Evolutionary conservation across 352 stramenopile genomes (phyloP).

Genomic region (Phytopythium boreale): DNA sequence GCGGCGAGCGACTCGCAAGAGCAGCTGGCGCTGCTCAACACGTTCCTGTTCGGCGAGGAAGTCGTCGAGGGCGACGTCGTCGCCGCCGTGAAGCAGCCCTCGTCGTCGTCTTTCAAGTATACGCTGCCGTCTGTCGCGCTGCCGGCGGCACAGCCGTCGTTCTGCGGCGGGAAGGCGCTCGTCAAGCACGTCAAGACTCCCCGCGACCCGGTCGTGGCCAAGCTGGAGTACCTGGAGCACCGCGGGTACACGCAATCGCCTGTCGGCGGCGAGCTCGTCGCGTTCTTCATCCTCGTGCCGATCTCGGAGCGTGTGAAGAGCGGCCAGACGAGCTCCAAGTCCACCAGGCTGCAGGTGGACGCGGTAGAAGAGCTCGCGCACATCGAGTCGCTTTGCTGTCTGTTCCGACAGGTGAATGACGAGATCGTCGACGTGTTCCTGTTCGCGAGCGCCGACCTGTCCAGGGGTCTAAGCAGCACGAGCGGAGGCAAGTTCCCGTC

Average conservation of each 20-base stretch:
- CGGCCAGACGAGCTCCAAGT: background rate
- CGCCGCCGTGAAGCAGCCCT: background rate
- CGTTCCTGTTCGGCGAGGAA: slow-evolving; percentile 21
- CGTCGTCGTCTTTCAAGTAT: background rate
- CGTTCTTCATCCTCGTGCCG: slow-evolving; percentile 37
- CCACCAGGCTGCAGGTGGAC: background rate
- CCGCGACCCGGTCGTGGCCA: background rate
- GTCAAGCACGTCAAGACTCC: slow-evolving; percentile 11
- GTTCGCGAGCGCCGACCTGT: slow-evolving; percentile 27
- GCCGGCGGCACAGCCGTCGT: slow-evolving; percentile 1
- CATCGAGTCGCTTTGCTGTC: slow-evolving; percentile 27
- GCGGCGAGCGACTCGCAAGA: slow-evolving; percentile 28
- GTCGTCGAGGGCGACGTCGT: slow-evolving; percentile 18
- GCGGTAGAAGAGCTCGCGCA: slow-evolving; percentile 5
- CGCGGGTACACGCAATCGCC: slow-evolving; percentile 20
- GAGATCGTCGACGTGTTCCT: slow-evolving; percentile 51
- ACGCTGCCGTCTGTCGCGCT: background rate
- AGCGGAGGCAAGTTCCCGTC: too few species aligned
- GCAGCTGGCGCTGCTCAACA: slow-evolving; percentile 28
- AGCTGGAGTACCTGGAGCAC: slow-evolving; percentile 26
- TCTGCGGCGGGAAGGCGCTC: slow-evolving; percentile 22
- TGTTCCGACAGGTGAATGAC: slow-evolving; percentile 46
- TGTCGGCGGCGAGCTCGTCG: slow-evolving; percentile 19
- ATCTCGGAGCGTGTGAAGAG: slow-evolving; percentile 14
- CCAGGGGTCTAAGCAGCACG: slow-evolving; percentile 8